phyloP scores from a whole-genome alignment of 805 yeast genomes.

The Tetrapisispora taiwanensis region DNA sequence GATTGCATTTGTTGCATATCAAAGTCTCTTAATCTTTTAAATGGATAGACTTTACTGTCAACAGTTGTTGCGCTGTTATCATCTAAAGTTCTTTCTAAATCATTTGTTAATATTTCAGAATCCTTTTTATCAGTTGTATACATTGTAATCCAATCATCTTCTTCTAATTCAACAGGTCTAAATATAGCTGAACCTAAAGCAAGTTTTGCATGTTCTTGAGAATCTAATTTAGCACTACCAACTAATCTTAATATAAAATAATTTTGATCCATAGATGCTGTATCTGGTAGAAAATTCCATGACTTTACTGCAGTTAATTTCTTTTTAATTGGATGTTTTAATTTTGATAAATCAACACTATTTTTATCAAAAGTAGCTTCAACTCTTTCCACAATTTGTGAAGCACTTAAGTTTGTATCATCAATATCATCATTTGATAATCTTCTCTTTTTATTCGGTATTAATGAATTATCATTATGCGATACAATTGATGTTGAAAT shows the following conservation, averaged over 20 bases:
- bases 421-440: conserved; percentile 7
- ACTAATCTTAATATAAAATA: conserved; percentile 54
- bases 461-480: conserved; percentile 21
- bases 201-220: conserved; percentile 27
- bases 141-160: conserved; percentile 69
- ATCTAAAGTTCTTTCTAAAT: conserved; percentile 30
- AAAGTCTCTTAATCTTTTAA: conserved; percentile 64
- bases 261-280: conserved; percentile 77
- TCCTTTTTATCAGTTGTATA: conserved; percentile 42
- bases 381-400: conserved; percentile 33
- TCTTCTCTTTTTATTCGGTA: conserved; percentile 22
- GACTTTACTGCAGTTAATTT: conserved; percentile 62
- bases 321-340: conserved; percentile 74
- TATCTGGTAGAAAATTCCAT: conserved; percentile 82
- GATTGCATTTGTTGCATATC: conserved; percentile 48
- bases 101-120: conserved; percentile 31
- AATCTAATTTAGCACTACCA: conserved; percentile 39
- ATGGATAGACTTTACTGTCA: conserved; percentile 45
- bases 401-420: conserved; percentile 19
- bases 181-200: conserved; percentile 52
- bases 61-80: conserved; percentile 31
- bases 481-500: conserved; percentile 48
- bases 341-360: conserved; percentile 33
- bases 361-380: conserved; percentile 70
- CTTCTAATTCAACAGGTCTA: conserved; percentile 59